Evolutionary conservation across 2,329 filamentous ascomycete species (phyloP), one percentile per base, ranked within the genome.

Genomic region (Penicillium decumbens): DNA sequence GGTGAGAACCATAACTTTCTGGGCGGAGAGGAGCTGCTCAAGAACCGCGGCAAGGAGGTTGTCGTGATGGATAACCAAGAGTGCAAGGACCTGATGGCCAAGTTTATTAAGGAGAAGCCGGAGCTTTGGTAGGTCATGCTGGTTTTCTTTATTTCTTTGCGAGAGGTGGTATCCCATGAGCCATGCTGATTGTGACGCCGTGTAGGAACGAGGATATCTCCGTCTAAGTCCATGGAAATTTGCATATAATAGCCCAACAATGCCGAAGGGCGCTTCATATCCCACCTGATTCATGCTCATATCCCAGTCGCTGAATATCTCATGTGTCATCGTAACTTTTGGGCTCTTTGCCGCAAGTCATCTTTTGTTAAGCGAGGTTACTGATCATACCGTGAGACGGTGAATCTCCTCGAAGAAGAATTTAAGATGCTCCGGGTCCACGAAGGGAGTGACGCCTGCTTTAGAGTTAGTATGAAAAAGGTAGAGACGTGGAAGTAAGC

Each of bases 361-460:
- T 42, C 18, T 12, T 44, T 20, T 45, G 39, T 38, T 24, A 42
- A 37, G 45, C 23, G 23, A 47, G 7, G 15, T 9, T 29, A 43
- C 13, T 10, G 23, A 41, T 56, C 49, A 65, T 45, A 55, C 56
- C 15, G 69, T 71, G 39, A 73, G 56, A 13, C 88, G 81, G 70
- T 95, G 89, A 49, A 97, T 84, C 72, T 98, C 93, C 65, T 95
- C 78, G 58, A 98, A 92, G 76, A 88, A 98, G 74, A 95, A 95
- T 68, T 84, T 92, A 59, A 98, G 76, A 69, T 95, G 85, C 43
- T 97, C 90, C 0, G 93, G 93, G 61, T 97, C 87, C 46, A 98
- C 93, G 57, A 91, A 87, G 0, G 93, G 93, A 28, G 93, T 98
- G 56, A 98, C 90, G 53, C 89, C 89, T 93, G 62, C 52, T 49